Evolutionary conservation across 768 basidiomycete species (phyloP).

Genomic region (Mycena chlorophos): DNA sequence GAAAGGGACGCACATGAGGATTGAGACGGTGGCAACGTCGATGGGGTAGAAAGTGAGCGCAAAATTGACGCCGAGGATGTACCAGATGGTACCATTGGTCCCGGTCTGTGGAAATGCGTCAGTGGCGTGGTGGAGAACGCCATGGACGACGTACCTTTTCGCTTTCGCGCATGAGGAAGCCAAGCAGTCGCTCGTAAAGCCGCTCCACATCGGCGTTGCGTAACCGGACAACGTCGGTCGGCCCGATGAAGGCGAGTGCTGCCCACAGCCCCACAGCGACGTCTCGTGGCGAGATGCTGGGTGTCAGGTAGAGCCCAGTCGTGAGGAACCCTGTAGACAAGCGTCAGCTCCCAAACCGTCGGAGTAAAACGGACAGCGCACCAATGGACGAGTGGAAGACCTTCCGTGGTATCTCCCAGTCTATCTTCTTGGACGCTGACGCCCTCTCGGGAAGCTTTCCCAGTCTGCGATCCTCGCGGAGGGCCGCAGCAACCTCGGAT

Average conservation of each 20-base stretch:
- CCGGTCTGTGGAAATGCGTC: conserved; percentile 43
- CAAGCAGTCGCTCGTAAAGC: conserved; percentile 68
- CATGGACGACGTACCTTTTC: conserved; percentile 58
- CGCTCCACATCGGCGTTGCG: conserved; percentile 62
- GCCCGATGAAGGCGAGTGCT: conserved; percentile 65
- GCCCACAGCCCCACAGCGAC: conserved; percentile 66
- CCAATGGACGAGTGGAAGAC: conserved; percentile 86
- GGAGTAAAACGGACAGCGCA: conserved; percentile 47
- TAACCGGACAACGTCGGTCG: conserved; percentile 77
- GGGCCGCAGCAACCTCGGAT: conserved; percentile 27
- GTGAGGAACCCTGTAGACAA: conserved; percentile 57
- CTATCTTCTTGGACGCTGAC: conserved; percentile 43
- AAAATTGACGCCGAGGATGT: conserved; percentile 82
- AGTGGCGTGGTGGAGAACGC: background rate
- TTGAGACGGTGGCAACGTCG: conserved; percentile 86
- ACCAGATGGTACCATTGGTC: conserved; percentile 89
- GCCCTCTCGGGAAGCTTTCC: conserved; percentile 11
- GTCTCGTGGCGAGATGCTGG: conserved; percentile 43
- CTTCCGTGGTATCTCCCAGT: conserved; percentile 93
- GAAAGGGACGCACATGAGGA: conserved; percentile 71
- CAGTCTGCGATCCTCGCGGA: conserved; percentile 28
- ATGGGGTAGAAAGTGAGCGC: conserved; percentile 75
- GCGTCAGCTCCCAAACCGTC: conserved; percentile 37
- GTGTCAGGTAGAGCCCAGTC: conserved; percentile 54
- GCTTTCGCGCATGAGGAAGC: conserved; percentile 87